A percentile compares a stretch with the other conserved stretches of the same genome.
Evolutionary conservation across 768 basidiomycete genomes (phyloP).

Genomic region (Leccinum arenicola): DNA sequence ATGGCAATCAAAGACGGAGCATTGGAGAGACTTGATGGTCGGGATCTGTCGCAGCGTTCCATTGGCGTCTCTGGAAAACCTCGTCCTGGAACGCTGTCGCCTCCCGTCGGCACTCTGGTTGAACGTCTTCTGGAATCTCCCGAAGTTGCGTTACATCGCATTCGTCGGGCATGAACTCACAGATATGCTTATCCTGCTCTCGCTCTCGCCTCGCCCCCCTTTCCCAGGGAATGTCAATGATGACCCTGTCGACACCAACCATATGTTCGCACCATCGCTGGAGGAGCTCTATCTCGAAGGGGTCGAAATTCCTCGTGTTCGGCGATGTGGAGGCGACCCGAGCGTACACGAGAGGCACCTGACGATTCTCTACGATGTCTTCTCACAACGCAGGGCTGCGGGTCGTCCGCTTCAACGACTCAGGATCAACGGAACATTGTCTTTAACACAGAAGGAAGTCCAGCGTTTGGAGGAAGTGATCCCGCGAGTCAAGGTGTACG

Average conservation of each 20-base stretch:
- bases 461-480: not conserved
- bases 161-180: not conserved
- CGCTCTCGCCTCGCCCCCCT: not conserved
- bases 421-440: not conserved
- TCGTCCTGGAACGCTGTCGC: not conserved
- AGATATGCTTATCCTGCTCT: not conserved
- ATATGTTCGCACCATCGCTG: not conserved
- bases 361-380: not conserved
- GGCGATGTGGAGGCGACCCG: not conserved
- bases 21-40: not conserved
- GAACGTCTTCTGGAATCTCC: not conserved
- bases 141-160: not conserved
- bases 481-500: not conserved
- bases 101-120: not conserved
- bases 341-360: not conserved
- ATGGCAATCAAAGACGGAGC: not conserved
- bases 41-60: not conserved
- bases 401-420: not conserved
- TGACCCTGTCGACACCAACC: not conserved
- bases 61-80: not conserved
- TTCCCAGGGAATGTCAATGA: not conserved
- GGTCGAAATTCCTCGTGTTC: not conserved
- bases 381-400: not conserved
- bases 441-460: not conserved
- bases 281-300: not conserved